These are phyloP conservation scores for Striga hermonthica DNA, from an alignment of 305 asterid genomes.

Conservation along the genomic window DNA sequence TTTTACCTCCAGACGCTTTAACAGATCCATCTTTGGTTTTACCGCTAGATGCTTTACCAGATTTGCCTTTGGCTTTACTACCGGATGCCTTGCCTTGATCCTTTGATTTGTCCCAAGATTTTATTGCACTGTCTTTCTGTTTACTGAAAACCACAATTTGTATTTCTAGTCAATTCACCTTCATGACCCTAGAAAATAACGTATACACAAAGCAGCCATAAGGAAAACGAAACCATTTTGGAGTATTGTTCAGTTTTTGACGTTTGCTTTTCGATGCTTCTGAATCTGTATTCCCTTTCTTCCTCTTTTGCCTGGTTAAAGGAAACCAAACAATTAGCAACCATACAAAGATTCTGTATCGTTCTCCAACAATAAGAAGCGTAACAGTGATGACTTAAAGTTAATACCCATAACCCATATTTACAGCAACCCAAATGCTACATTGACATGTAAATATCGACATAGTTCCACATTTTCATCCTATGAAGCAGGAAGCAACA, in stretches of 20 bases:
- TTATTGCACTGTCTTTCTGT: constrained; percentile 42
- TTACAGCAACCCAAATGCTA: too few species aligned
- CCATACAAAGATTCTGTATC: constrained; percentile 4
- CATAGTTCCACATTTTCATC: background rate
- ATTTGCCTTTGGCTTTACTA: constrained; percentile 39
- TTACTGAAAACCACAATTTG: constrained; percentile 43
- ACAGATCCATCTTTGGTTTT: constrained; percentile 45
- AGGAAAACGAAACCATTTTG: constrained; percentile 49
- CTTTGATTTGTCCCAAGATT: constrained; percentile 49
- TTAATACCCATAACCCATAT: too few species aligned
- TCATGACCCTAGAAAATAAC: constrained; percentile 2
- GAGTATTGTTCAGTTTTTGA: constrained; percentile 46
- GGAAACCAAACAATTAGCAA: constrained; percentile 29
- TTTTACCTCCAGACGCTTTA: constrained; percentile 40
- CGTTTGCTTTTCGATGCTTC: constrained; percentile 49
- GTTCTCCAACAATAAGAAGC: constrained; percentile 3
- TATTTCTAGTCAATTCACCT: constrained; percentile 23
- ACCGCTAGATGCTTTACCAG: constrained; percentile 41
- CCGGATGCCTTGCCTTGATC: constrained; percentile 44
- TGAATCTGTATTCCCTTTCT: constrained; percentile 44
- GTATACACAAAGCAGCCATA: constrained; percentile 1
- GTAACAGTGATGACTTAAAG: background rate
- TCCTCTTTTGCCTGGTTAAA: constrained; percentile 54
- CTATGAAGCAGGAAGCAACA: constrained; percentile 16
- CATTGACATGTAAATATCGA: too few species aligned